These are phyloP conservation scores for Geranium rotundifolium DNA, from an alignment of 345 rosid genomes.

Conservation along the genomic window DNA sequence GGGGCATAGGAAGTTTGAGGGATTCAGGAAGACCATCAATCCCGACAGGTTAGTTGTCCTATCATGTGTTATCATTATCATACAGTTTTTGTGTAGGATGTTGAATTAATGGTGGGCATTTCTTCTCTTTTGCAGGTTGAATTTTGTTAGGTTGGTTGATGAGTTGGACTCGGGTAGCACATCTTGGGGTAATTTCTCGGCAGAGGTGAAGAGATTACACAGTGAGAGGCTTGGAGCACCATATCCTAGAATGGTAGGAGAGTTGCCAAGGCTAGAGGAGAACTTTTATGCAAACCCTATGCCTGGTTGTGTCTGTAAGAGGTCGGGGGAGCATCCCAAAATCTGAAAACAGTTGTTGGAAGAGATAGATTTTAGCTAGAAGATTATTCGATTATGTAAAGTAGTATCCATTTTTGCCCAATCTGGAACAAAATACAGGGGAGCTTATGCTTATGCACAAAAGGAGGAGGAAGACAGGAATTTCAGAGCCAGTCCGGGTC, in stretches of 20 bases:
- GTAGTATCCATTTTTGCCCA: no score
- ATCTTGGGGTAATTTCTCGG: slow-evolving; percentile 69
- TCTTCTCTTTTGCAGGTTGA: slow-evolving; percentile 41
- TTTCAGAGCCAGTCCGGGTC: neutral
- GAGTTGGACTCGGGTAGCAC: slow-evolving; percentile 45
- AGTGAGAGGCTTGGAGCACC: slow-evolving; percentile 66
- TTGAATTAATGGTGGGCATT: neutral
- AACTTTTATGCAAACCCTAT: slow-evolving; percentile 82
- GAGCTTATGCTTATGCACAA: slow-evolving; percentile 1
- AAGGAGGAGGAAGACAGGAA: no score
- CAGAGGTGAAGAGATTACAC: slow-evolving; percentile 50
- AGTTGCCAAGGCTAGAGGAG: slow-evolving; percentile 71
- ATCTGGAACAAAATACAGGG: slow-evolving; percentile 6
- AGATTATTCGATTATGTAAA: neutral
- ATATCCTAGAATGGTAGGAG: slow-evolving; percentile 49
- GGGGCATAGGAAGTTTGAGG: slow-evolving; percentile 81
- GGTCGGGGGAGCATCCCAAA: slow-evolving; percentile 19
- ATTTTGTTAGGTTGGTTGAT: slow-evolving; percentile 59
- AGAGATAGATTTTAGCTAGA: slow-evolving; percentile 1
- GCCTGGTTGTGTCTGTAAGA: slow-evolving; percentile 77
- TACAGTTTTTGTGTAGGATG: neutral
- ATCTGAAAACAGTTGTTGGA: slow-evolving; percentile 18
- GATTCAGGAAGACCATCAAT: slow-evolving; percentile 71
- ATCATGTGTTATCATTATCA: neutral
- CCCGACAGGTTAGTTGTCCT: slow-evolving; percentile 53